Base-by-base conservation (phyloP, 1,139 yeast genomes). In the Debaryomyces coudertii region DNA sequence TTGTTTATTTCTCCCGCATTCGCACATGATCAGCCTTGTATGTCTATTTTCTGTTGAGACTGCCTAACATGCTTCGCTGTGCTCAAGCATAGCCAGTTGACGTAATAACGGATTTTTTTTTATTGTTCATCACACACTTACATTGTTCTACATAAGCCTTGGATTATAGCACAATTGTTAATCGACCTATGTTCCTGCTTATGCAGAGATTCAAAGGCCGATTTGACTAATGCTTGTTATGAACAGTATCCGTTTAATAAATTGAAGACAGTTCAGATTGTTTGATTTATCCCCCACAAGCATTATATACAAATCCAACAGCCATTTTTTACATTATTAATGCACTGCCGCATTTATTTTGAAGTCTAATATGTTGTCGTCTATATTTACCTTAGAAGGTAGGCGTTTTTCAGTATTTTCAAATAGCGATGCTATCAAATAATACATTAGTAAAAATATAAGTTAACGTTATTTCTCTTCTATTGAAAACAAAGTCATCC, bases 1-100 rank as follows among this genome's bases (percentile, higher is more conserved):
- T 29, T 38, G 34, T 38, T 38, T 38, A 38, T 38, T 38, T 38
- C 15, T 38, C 41, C 41, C 41, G 28, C 38, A 38, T 38, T 12
- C 14, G 11, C 30, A 29, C 34, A 22, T 28, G 30, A 28, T 28
- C 31, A 15, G 28, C 23, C 25, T 33, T 33, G 23, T 12, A 7
- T 6, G 27, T 20, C 7, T 6, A 14, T 22, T 14, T 23, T 35
- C 22, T 3, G 5, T 12, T 14, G 12, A 12, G 15, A 9, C 22
- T 14, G 27, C 38, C 28, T 9, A n/a, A 16, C 9, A 16, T 1
- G 14, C 22, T 5, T 20, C 22, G 22, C 5, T 20, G 4, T 20
- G 7, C 22, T 18, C n/a, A 4, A 27, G 25, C 41, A 38, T 38
- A 38, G 41, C 41, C 41, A 38, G 12, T 28, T 27, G 23, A 36